Percentiles rank a stretch among this genome's conserved stretches.
Conservation (phyloP, 805 yeast genomes). For the Spencermartinsiella europaea region DNA sequence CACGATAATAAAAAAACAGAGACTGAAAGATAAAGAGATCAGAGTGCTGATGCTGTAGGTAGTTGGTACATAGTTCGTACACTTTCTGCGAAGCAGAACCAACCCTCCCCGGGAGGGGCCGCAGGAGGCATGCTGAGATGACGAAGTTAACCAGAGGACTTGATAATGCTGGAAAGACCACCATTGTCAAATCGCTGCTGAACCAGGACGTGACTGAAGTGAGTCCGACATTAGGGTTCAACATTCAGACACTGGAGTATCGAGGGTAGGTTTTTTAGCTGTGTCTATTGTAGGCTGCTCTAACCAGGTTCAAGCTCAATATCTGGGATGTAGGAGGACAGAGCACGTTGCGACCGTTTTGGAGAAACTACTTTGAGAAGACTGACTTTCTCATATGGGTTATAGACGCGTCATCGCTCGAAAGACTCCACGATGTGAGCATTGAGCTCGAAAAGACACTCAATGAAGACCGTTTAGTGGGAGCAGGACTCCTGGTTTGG, state of each 20-base stretch:
- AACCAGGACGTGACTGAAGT: conserved; percentile 48
- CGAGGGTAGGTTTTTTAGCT: conserved; percentile 26
- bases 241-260: conserved; percentile 54
- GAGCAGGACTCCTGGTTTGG: conserved; percentile 60
- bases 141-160: conserved; percentile 51
- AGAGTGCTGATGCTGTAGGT: conserved; percentile 58
- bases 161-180: conserved; percentile 89
- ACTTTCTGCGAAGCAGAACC: too few relatives aligned
- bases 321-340: conserved; percentile 90
- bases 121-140: too few relatives aligned
- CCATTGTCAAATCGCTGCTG: conserved; percentile 60
- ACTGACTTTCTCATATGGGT: conserved; percentile 83
- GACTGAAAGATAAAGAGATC: conserved; percentile 70
- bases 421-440: conserved; percentile 60
- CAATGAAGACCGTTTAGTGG: conserved; percentile 62
- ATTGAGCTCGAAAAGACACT: conserved; percentile 59
- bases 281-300: conserved; percentile 30
- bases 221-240: conserved; percentile 89
- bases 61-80: too few relatives aligned
- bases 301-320: conserved; percentile 27
- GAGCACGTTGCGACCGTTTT: conserved; percentile 71
- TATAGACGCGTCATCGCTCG: conserved; percentile 58
- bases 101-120: too few relatives aligned
- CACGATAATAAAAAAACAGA: conserved; percentile 74
- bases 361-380: conserved; percentile 89